Conservation (phyloP, 371 early-diverging fungal genomes). For the Mycotypha africana region DNA sequence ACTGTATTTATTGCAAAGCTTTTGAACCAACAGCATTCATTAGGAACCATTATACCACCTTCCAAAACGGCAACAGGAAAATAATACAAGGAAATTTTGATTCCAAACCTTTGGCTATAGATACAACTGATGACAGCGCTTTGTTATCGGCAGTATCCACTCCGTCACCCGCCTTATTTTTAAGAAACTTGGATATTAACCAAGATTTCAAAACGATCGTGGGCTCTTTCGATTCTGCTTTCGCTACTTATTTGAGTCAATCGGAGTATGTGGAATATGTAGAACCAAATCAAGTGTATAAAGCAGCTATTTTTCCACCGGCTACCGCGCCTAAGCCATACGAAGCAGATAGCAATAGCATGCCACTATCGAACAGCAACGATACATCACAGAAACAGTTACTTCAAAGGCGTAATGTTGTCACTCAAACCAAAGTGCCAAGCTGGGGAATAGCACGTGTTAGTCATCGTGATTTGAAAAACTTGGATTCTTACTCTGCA, state of each 20-base stretch:
- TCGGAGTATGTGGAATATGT: constrained; percentile 48
- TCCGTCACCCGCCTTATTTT: too few relatives aligned
- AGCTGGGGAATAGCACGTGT: constrained; percentile 62
- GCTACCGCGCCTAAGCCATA: neutral
- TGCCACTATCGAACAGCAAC: neutral
- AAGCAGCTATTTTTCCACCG: constrained; percentile 6
- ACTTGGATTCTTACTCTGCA: constrained; percentile 27
- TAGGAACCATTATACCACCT: constrained; percentile 12
- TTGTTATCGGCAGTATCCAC: neutral
- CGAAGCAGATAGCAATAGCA: neutral
- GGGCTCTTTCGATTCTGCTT: constrained; percentile 18
- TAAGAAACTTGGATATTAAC: constrained; percentile 12
- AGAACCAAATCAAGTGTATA: constrained; percentile 45
- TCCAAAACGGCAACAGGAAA: neutral
- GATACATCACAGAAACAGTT: neutral
- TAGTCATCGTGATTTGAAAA: constrained; percentile 29
- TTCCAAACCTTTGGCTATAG: neutral
- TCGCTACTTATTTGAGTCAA: constrained; percentile 24
- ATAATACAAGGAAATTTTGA: neutral
- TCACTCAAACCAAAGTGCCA: constrained; percentile 29
- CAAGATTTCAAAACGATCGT: constrained; percentile 8
- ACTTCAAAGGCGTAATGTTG: constrained; percentile 2
- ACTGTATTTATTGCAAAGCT: neutral
- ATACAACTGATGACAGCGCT: neutral
- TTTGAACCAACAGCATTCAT: constrained; percentile 15